Evolutionary conservation across 495 filamentous ascomycete genomes (phyloP).

Genomic region (Bombardia bombarda): DNA sequence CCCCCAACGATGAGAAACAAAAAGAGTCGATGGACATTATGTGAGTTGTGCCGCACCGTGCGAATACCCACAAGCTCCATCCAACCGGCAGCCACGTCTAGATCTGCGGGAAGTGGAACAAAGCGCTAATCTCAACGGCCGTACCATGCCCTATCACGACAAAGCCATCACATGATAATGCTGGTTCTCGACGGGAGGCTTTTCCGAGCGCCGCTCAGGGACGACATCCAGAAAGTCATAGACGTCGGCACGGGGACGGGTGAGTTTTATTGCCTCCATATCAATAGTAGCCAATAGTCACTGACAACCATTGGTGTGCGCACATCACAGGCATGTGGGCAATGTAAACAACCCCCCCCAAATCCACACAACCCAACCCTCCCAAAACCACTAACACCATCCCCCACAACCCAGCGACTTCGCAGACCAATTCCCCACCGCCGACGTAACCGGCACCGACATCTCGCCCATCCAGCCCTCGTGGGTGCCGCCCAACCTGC

Average conservation of each 20-base stretch:
- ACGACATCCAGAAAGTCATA: conserved; percentile 20
- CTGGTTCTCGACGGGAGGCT: conserved; percentile 37
- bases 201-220: conserved; percentile 20
- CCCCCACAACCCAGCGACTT: conserved; percentile 37
- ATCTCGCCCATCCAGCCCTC: conserved; percentile 31
- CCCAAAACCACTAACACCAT: background rate
- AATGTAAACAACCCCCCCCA: conserved; percentile 16
- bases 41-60: conserved; percentile 11
- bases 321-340: conserved; percentile 21
- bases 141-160: no score
- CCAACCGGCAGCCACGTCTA: no score
- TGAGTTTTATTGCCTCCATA: background rate
- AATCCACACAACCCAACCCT: background rate
- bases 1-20: conserved; percentile 29
- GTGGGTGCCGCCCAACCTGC: conserved; percentile 14
- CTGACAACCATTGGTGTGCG: background rate
- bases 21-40: conserved; percentile 28
- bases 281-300: background rate
- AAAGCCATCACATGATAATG: conserved; percentile 26
- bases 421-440: conserved; percentile 43
- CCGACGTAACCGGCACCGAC: conserved; percentile 50
- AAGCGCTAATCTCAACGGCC: no score
- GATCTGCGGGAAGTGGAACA: no score
- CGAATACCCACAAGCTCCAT: background rate
- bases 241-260: conserved; percentile 33